Evolutionary conservation across 2,329 filamentous ascomycete genomes (phyloP).

Genomic region (Curvularia verruculosa): DNA sequence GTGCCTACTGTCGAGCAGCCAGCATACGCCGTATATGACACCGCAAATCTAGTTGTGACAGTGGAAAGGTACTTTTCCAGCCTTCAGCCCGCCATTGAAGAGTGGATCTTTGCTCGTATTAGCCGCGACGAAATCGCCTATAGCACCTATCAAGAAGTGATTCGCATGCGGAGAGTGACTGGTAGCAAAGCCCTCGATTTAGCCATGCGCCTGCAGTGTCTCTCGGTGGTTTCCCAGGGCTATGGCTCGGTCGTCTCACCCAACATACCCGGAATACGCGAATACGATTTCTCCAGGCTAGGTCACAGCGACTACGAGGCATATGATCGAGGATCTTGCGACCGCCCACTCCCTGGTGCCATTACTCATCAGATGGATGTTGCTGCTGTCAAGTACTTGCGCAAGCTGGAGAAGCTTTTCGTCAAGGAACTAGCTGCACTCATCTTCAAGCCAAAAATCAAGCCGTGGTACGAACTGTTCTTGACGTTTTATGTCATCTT

Average conservation of each 20-base stretch:
- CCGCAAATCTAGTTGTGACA: constrained; percentile 31
- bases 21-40: constrained; percentile 46
- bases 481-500: constrained; percentile 45
- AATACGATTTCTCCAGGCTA: constrained; percentile 39
- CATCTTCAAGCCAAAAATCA: constrained; percentile 44
- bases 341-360: constrained; percentile 43
- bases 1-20: constrained; percentile 38
- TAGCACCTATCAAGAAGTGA: constrained; percentile 42
- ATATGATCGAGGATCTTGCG: constrained; percentile 42
- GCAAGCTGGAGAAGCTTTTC: constrained; percentile 38
- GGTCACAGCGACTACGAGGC: constrained; percentile 45
- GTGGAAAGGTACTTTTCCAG: constrained; percentile 40
- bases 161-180: constrained; percentile 34
- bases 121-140: constrained; percentile 37
- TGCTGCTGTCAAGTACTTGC: constrained; percentile 41
- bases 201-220: constrained; percentile 43
- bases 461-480: constrained; percentile 48
- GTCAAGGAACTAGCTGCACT: constrained; percentile 36
- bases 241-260: constrained; percentile 45
- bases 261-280: constrained; percentile 40
- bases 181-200: constrained; percentile 35
- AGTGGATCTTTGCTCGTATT: constrained; percentile 41
- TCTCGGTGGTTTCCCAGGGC: constrained; percentile 47
- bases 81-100: constrained; percentile 38
- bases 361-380: constrained; percentile 48